A percentile compares a stretch with the other conserved stretches of the same genome.
Evolutionary conservation across 495 filamentous ascomycete genomes (phyloP).

Genomic region (Poronia punctata): DNA sequence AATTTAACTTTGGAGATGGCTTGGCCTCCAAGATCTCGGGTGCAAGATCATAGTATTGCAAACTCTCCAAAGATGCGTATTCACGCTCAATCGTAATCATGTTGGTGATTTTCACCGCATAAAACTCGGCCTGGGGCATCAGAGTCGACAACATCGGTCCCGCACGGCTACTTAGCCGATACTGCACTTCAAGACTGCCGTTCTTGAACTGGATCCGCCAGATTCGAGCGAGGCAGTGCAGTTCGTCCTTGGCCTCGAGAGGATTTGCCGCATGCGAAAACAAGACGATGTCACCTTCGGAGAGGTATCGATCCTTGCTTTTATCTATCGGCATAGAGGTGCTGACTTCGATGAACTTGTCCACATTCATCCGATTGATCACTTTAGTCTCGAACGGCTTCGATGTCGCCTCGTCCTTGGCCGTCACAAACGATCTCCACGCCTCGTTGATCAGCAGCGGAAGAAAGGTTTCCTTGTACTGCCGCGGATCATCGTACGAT

Average conservation of each 20-base stretch:
- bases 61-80: slow-evolving; percentile 79
- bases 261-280: slow-evolving; percentile 68
- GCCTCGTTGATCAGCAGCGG: slow-evolving; percentile 88
- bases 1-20: slow-evolving; percentile 77
- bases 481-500: slow-evolving; percentile 61
- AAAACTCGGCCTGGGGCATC: slow-evolving; percentile 51
- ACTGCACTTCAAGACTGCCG: slow-evolving; percentile 72
- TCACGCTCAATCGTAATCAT: slow-evolving; percentile 91
- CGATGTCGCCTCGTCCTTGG: slow-evolving; percentile 75
- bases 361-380: slow-evolving; percentile 77
- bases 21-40: slow-evolving; percentile 82
- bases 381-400: slow-evolving; percentile 79
- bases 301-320: slow-evolving; percentile 61
- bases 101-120: slow-evolving; percentile 73
- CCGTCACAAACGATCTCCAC: slow-evolving; percentile 88
- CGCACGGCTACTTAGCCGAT: slow-evolving; percentile 52
- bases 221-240: slow-evolving; percentile 83
- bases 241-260: slow-evolving; percentile 49
- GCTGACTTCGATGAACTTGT: slow-evolving; percentile 87
- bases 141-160: slow-evolving; percentile 33
- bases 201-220: slow-evolving; percentile 72
- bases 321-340: slow-evolving; percentile 63
- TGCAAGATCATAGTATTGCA: slow-evolving; percentile 93
- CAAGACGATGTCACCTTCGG: slow-evolving; percentile 84
- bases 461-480: slow-evolving; percentile 85